Conservation (phyloP, 352 stramenopile genomes). For the Globisporangium cystogenes region DNA sequence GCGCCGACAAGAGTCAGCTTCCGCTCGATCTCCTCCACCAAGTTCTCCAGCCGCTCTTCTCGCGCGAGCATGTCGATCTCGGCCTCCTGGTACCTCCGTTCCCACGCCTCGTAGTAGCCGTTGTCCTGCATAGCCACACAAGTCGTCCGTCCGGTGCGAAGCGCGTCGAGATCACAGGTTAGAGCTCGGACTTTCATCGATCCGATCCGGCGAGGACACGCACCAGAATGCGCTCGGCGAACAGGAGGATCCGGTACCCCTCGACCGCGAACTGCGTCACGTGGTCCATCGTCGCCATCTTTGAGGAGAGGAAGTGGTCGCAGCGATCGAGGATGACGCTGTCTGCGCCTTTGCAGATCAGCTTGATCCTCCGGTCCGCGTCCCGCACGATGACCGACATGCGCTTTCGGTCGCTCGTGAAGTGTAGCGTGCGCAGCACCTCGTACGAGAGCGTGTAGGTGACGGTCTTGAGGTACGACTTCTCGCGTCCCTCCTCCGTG, state of each 20-base stretch:
- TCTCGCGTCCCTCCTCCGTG: slow-evolving; percentile 50
- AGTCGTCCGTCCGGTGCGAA: no score
- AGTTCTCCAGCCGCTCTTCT: slow-evolving; percentile 44
- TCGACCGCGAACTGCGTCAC: slow-evolving; percentile 80
- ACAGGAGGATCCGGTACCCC: slow-evolving; percentile 82
- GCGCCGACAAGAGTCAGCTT: slow-evolving; percentile 82
- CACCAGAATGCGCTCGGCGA: slow-evolving; percentile 71
- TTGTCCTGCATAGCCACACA: slow-evolving; percentile 31
- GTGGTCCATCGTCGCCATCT: slow-evolving; percentile 57
- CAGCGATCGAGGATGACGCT: slow-evolving; percentile 72
- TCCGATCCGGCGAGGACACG: slow-evolving; percentile 4
- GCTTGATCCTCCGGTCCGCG: slow-evolving; percentile 37
- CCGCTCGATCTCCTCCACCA: slow-evolving; percentile 79
- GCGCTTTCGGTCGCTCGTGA: slow-evolving; percentile 74
- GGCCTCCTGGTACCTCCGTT: slow-evolving; percentile 56
- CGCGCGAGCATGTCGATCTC: slow-evolving; percentile 68
- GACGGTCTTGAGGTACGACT: slow-evolving; percentile 55
- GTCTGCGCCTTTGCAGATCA: slow-evolving; percentile 82
- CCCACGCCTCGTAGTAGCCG: slow-evolving; percentile 64
- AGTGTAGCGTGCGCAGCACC: slow-evolving; percentile 63
- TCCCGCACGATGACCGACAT: slow-evolving; percentile 82
- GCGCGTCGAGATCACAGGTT: no score
- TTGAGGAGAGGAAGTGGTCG: slow-evolving; percentile 47
- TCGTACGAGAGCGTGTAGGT: slow-evolving; percentile 66
- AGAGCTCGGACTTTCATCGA: no score